Evolutionary conservation across 2,329 filamentous ascomycete species (phyloP).

Genomic region (Fusarium tuaranense): DNA sequence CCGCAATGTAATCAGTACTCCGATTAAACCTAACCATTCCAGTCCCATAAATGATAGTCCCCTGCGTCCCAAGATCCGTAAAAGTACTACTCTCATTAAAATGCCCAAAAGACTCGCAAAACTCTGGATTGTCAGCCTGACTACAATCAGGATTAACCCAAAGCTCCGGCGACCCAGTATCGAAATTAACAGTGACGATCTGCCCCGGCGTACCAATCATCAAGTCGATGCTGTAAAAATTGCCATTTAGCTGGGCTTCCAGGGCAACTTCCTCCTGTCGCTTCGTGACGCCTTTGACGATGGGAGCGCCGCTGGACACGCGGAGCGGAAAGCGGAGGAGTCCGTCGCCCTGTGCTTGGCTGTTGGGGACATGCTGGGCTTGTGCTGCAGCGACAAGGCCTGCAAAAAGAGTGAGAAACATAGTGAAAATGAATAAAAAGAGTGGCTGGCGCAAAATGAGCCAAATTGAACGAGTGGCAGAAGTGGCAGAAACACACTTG

Average conservation of each 20-base stretch:
- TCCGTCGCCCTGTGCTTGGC: too few species aligned
- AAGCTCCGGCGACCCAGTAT: slow-evolving; percentile 56
- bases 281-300: slow-evolving; percentile 43
- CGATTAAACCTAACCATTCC: slow-evolving; percentile 49
- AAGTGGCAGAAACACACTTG: neutral
- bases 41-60: slow-evolving; percentile 47
- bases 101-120: slow-evolving; percentile 48
- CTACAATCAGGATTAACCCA: slow-evolving; percentile 57
- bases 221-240: slow-evolving; percentile 55
- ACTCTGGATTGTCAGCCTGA: slow-evolving; percentile 43
- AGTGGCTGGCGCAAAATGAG: neutral
- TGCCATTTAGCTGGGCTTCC: slow-evolving; percentile 45
- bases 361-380: neutral
- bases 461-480: neutral
- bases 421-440: neutral
- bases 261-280: slow-evolving; percentile 47
- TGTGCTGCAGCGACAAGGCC: neutral
- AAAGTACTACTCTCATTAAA: slow-evolving; percentile 49
- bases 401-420: neutral
- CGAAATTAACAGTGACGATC: slow-evolving; percentile 53
- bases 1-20: slow-evolving; percentile 48
- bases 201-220: slow-evolving; percentile 53
- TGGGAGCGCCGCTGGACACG: slow-evolving; percentile 36
- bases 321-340: neutral
- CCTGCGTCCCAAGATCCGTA: slow-evolving; percentile 41